Conservation (phyloP, 2,329 filamentous ascomycete genomes). For the Aureobasidium sp. region DNA sequence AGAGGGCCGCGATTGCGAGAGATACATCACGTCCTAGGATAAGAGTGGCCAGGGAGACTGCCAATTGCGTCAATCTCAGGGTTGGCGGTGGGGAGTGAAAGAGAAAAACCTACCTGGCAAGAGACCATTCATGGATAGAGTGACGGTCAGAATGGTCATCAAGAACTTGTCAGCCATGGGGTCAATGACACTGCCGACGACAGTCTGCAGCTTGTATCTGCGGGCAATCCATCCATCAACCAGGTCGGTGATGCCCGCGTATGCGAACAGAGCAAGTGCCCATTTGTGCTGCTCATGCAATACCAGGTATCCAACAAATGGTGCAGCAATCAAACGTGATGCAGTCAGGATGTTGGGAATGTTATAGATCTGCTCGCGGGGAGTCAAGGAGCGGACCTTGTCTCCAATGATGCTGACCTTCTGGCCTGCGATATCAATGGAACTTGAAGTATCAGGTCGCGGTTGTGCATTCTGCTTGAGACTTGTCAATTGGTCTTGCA, state of each 20-base stretch:
- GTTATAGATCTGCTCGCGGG: slow-evolving; percentile 91
- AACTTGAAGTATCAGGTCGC: neutral
- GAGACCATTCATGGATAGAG: slow-evolving; percentile 72
- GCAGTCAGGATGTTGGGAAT: slow-evolving; percentile 91
- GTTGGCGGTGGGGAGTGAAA: neutral
- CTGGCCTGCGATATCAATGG: slow-evolving; percentile 24
- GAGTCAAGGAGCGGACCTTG: slow-evolving; percentile 29
- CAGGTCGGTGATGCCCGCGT: slow-evolving; percentile 84
- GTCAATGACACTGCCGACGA: slow-evolving; percentile 89
- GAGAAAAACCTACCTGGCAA: slow-evolving; percentile 57
- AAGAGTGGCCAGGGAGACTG: slow-evolving; percentile 79
- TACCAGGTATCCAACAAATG: slow-evolving; percentile 80
- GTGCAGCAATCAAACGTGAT: slow-evolving; percentile 74
- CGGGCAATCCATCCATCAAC: slow-evolving; percentile 93
- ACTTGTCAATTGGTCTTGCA: neutral
- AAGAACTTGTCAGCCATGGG: slow-evolving; percentile 95
- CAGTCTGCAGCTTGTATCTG: slow-evolving; percentile 79
- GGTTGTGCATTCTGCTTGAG: slow-evolving; percentile 2
- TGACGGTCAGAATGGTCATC: slow-evolving; percentile 88
- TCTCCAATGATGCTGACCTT: slow-evolving; percentile 26
- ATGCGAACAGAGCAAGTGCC: slow-evolving; percentile 80
- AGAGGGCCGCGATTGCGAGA: slow-evolving; percentile 78
- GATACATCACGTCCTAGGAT: slow-evolving; percentile 85
- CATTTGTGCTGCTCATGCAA: slow-evolving; percentile 72
- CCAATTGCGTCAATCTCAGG: neutral